Evolutionary conservation across 2,329 filamentous ascomycete species (phyloP), one percentile per base, ranked within the genome.

Genomic region (Hypoxylon sp.): DNA sequence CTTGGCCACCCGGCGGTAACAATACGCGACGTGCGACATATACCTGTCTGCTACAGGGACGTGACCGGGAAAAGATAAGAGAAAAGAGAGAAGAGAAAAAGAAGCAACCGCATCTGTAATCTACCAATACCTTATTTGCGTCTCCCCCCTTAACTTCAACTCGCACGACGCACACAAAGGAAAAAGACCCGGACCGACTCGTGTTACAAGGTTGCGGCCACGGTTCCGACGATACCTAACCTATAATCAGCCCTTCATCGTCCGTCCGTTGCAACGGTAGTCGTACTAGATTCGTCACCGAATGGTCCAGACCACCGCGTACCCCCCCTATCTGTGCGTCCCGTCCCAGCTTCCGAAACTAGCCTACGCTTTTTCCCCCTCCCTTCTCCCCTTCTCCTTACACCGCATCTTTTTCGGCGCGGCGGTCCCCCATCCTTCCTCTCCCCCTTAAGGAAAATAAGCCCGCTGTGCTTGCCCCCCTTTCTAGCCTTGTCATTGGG

Each of bases 281-380:
- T 59, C 62, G 52, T 59, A 53, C 61, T 61, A 64, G 44, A 59
- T 64, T 62, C 64, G 62, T 65, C 62, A 65, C 64, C 67, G 67
- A 69, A 59, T 64, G 62, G 61, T 67, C 67, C 59, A 69, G 67
- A 69, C 67, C 56, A 15, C 32, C 61, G 22, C 15, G 24, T 37
- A n/a, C 44, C 50, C 59, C 59, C 59, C 64, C 58, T 60, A 62
- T 64, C 53, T 56, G 56, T 64, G 61, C 55, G 61, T 64, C 61
- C 62, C 41, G 4, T 19, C 52, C 56, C 52, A 65, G 26, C 56
- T 64, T 62, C 61, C 61, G 61, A 67, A 67, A 59, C 56, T 59
- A 54, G 64, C 55, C 64, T 37, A 30, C 39, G 24, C 26, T 7
- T 17, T 41, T 41, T 17, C n/a, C 34, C 3, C 6, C 28, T 15